Conservation (phyloP, 305 asterid genomes). For the Rubia peregrina region DNA sequence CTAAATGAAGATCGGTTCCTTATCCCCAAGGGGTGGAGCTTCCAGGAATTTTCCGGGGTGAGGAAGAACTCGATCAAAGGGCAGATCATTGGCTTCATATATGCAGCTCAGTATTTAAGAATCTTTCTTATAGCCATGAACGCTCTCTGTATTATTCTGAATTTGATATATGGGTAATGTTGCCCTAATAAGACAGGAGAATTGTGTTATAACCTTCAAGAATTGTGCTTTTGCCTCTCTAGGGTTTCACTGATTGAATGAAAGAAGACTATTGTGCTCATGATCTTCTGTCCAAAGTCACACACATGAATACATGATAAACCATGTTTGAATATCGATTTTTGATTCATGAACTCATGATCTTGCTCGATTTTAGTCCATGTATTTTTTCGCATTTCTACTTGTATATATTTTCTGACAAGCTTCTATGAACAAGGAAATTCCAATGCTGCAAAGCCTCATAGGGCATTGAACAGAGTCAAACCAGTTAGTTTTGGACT, state of each 20-base stretch:
- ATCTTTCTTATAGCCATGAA: slow-evolving; percentile 75
- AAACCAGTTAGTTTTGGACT: not conserved
- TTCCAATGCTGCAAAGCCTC: slow-evolving; percentile 60
- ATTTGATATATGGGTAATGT: slow-evolving; percentile 74
- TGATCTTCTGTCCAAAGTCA: not conserved
- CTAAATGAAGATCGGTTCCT: slow-evolving; percentile 85
- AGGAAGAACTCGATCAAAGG: slow-evolving; percentile 81
- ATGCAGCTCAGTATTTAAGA: slow-evolving; percentile 77
- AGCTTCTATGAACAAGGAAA: slow-evolving; percentile 92
- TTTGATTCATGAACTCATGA: no score
- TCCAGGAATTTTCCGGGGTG: slow-evolving; percentile 80
- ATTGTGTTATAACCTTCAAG: not conserved
- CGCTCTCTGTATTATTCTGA: slow-evolving; percentile 66
- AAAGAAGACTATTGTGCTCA: not conserved
- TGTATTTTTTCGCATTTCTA: no score
- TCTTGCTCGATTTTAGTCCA: no score
- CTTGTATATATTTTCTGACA: slow-evolving; percentile 37
- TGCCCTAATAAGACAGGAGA: slow-evolving; percentile 12
- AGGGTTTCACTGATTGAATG: not conserved
- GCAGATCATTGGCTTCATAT: slow-evolving; percentile 79
- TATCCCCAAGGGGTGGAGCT: slow-evolving; percentile 92
- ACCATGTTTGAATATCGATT: no score
- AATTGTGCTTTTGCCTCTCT: not conserved
- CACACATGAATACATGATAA: no score
- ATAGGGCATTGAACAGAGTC: slow-evolving; percentile 3